Evolutionary conservation across 2,329 filamentous ascomycete genomes (phyloP), one percentile per base, ranked within the genome.

Genomic region (Trichoderma sp.): DNA sequence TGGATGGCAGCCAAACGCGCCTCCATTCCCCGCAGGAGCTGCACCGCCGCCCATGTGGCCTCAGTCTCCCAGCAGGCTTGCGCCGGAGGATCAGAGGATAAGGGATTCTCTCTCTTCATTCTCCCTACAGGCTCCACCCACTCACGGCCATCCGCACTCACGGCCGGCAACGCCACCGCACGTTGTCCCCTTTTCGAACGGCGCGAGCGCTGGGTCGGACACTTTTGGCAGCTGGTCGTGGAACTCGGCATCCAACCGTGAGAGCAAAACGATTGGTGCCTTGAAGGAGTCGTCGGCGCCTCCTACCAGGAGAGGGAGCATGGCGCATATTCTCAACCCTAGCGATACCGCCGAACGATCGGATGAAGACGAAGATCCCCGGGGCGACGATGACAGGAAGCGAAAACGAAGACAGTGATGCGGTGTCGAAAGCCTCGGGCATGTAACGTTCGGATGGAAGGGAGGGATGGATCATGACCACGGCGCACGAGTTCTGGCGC

Each of bases 1-100:
- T 76, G 92, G 91, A 42, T 94, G 92, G 89, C 90, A 89, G 70
- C 84, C 84, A 8, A 72, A 70, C 50, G 84, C 87, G 29, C 91
- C 90, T 5, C 91, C 90, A 12, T 91, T 75, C 42, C 69, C 89
- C 75, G 84, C 86, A 8, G 89, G 90, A 4, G 88, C 88, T 12
- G 79, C 82, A 2, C 78, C 83, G 9, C 81, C 84, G 1, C 78
- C 80, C 3, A 82, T 82, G 15, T 87, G 85, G 83, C 86, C 86
- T 0, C 80, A 85, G 3, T 87, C 86, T 9, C 86, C 86, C 0
- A 86, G 75, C 70, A 81, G 86, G 9, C 75, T 76, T 5, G 78
- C 78, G 1, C 78, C 80, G 0, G 86, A 87, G 53, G 86, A 87
- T 50, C 84, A 86, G 72, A 84, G 85, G 6, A 79, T 86, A 37